phyloP scores from a whole-genome alignment of 139 green algal species.

The Desmodesmus armatus region DNA sequence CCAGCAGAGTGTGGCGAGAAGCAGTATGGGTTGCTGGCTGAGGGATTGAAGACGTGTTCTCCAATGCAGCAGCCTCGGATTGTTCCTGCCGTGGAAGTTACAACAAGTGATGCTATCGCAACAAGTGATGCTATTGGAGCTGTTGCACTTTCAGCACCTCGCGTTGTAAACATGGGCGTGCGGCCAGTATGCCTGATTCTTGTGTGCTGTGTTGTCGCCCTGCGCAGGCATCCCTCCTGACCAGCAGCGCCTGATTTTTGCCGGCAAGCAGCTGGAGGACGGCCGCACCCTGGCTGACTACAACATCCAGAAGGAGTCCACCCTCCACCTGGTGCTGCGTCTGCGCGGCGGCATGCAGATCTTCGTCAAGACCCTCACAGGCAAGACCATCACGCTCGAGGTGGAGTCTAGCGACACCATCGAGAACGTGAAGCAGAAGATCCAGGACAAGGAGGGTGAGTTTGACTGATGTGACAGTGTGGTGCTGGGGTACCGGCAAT shows the following conservation, averaged over 20 bases:
- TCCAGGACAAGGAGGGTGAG: conserved; percentile 95
- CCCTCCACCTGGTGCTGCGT: conserved; percentile 76
- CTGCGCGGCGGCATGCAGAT: conserved; percentile 89
- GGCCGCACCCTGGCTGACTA: conserved; percentile 93
- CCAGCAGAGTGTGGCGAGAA: too few relatives aligned
- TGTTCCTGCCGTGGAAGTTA: too few relatives aligned
- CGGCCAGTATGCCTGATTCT: neutral
- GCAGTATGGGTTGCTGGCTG: too few relatives aligned
- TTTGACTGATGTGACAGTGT: neutral
- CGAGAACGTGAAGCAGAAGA: conserved; percentile 96
- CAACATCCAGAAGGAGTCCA: conserved; percentile 96
- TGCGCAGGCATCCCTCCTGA: conserved; percentile 90
- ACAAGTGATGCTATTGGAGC: neutral
- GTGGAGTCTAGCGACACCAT: conserved; percentile 87
- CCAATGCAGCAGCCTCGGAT: neutral
- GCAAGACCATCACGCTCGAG: conserved; percentile 84
- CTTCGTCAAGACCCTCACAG: conserved; percentile 94
- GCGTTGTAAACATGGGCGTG: too few relatives aligned
- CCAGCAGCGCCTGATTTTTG: conserved; percentile 96
- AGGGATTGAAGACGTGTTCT: too few relatives aligned
- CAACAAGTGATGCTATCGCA: neutral
- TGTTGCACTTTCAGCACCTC: neutral
- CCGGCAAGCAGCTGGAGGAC: conserved; percentile 96
- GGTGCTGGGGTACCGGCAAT: too few relatives aligned
- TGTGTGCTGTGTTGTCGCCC: neutral